Percentiles rank a stretch among this genome's conserved stretches.
Evolutionary conservation across 768 basidiomycete genomes (phyloP).

Genomic region (Leccinellum albellum): DNA sequence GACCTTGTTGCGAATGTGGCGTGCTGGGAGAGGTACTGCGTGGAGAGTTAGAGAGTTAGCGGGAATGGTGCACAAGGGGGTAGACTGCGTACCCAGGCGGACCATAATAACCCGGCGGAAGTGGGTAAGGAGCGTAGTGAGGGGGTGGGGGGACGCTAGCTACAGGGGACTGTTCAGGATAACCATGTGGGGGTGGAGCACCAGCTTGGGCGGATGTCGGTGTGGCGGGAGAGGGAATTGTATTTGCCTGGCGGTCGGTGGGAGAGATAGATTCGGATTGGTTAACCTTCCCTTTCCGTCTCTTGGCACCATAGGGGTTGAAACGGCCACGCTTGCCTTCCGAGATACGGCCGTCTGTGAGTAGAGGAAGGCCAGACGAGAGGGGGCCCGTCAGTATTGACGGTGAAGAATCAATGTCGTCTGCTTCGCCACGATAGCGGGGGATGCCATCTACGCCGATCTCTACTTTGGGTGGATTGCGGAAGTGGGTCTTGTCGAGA

Average conservation of each 20-base stretch:
- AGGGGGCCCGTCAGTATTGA: constrained; percentile 39
- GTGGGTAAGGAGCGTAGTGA: constrained; percentile 32
- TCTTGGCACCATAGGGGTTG: constrained; percentile 43
- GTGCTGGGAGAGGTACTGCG: constrained; percentile 19
- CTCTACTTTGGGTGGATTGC: constrained; percentile 86
- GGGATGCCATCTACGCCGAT: constrained; percentile 78
- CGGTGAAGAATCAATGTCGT: constrained; percentile 55
- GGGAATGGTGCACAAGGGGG: not conserved
- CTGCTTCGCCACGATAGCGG: constrained; percentile 80
- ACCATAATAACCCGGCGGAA: constrained; percentile 32
- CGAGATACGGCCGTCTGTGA: constrained; percentile 42
- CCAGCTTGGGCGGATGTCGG: constrained; percentile 27
- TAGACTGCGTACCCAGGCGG: constrained; percentile 22
- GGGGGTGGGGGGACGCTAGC: constrained; percentile 24
- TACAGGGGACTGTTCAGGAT: constrained; percentile 26
- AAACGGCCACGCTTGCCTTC: constrained; percentile 46
- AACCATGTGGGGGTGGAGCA: constrained; percentile 26
- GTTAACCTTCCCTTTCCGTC: constrained; percentile 34
- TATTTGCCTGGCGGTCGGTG: constrained; percentile 23
- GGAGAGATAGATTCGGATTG: constrained; percentile 30
- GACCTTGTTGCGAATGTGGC: constrained; percentile 22
- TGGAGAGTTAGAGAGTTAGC: constrained; percentile 19
- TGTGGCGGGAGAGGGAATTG: constrained; percentile 29
- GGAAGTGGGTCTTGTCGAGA: constrained; percentile 86
- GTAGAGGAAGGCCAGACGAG: constrained; percentile 46